Conservation (phyloP, 139 green algal species). For the Volvox reticuliferus region DNA sequence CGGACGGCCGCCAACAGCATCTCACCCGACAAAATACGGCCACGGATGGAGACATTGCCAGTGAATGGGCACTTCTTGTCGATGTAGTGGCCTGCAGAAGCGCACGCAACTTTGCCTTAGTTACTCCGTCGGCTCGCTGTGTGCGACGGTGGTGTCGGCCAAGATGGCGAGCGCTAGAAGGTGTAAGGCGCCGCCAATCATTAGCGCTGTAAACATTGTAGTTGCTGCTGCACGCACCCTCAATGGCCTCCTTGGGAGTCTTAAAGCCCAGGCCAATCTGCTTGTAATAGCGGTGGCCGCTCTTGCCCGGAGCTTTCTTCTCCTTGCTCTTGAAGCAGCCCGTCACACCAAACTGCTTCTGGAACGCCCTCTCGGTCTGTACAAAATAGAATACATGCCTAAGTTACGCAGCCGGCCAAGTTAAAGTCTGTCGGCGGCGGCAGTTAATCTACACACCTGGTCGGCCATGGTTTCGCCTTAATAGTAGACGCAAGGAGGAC, state of each 20-base stretch:
- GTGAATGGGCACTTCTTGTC: constrained; percentile 99
- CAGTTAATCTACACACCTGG: constrained; percentile 16
- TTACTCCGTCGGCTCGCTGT: background rate
- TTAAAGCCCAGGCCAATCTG: constrained; percentile 98
- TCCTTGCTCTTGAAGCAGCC: constrained; percentile 77
- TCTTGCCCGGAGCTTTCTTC: constrained; percentile 91
- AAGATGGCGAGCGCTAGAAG: background rate
- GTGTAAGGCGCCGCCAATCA: background rate
- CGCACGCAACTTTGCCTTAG: background rate
- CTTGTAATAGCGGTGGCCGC: constrained; percentile 93
- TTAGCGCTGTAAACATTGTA: background rate
- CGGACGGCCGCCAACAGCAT: background rate
- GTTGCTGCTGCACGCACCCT: constrained; percentile 80
- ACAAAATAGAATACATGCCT: background rate
- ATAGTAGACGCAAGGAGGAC: constrained; percentile 11
- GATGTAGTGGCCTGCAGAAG: constrained; percentile 94
- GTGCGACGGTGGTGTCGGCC: constrained; percentile 23
- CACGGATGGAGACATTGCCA: constrained; percentile 97
- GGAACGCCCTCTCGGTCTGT: constrained; percentile 94
- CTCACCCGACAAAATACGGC: constrained; percentile 94
- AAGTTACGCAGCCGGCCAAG: background rate
- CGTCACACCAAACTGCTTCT: constrained; percentile 94
- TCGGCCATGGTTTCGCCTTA: constrained; percentile 36
- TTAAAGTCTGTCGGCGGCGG: constrained; percentile 5
- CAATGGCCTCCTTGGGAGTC: constrained; percentile 97